A percentile compares a stretch with the other conserved stretches of the same genome.
These are phyloP conservation scores for Didymella segeticola DNA, from an alignment of 2,329 filamentous ascomycete genomes.

Conservation along the genomic window DNA sequence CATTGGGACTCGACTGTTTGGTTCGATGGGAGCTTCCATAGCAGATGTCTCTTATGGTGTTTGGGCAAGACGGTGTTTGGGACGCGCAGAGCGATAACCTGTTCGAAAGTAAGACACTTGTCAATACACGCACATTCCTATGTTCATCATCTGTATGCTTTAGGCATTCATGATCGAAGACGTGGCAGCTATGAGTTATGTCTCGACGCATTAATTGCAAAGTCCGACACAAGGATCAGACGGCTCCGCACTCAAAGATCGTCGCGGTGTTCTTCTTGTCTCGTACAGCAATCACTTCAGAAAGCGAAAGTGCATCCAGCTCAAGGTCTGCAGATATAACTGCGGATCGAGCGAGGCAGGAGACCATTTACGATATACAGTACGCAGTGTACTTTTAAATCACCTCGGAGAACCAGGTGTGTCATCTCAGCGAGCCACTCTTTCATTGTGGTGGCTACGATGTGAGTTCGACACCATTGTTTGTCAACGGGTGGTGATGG, in stretches of 20 bases:
- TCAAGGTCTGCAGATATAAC: conserved; percentile 45
- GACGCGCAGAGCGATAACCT: conserved; percentile 5
- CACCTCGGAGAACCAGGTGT: too few relatives aligned
- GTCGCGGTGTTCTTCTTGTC: conserved; percentile 47
- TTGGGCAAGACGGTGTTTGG: conserved; percentile 10
- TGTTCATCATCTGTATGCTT: background rate
- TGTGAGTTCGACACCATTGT: background rate
- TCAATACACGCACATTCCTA: conserved; percentile 18
- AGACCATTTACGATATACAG: conserved; percentile 30
- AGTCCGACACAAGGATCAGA: conserved; percentile 39
- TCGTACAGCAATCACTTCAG: conserved; percentile 36
- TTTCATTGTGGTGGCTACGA: background rate
- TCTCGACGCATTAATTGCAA: conserved; percentile 51
- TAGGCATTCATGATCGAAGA: background rate
- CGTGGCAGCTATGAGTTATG: conserved; percentile 23
- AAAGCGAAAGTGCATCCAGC: conserved; percentile 44
- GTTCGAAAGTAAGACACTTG: conserved; percentile 6
- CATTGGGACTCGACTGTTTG: conserved; percentile 3
- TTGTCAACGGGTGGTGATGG: conserved; percentile 5
- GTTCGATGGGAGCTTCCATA: background rate
- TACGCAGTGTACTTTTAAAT: too few relatives aligned
- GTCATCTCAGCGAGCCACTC: background rate
- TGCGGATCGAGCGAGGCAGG: conserved; percentile 50
- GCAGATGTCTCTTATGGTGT: conserved; percentile 10
- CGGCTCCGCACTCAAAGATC: conserved; percentile 52